These are phyloP conservation scores for Flaveria brownii DNA, from an alignment of 129 eudicot genomes.

Conservation along the genomic window DNA sequence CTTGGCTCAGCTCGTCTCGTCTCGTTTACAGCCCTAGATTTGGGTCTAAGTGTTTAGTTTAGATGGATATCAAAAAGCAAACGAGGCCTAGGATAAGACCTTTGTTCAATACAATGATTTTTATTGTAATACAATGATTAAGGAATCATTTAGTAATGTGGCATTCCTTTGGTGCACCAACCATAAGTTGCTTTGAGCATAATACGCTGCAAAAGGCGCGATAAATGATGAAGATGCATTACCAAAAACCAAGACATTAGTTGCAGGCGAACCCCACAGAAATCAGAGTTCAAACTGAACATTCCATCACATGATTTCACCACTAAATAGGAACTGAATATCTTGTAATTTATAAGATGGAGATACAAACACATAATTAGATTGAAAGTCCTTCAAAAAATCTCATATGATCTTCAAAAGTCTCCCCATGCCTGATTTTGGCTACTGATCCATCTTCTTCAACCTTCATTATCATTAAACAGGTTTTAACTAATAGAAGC, in stretches of 20 bases:
- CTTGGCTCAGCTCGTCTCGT: no score
- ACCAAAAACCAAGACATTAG: neutral
- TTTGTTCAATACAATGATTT: no score
- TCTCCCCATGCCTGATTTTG: slow-evolving; percentile 89
- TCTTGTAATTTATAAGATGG: neutral
- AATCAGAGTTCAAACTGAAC: neutral
- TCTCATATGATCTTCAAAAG: slow-evolving; percentile 89
- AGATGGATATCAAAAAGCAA: no score
- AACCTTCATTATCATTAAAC: slow-evolving; percentile 43
- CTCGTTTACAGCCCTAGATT: no score
- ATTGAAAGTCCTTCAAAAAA: slow-evolving; percentile 70
- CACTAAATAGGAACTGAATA: neutral
- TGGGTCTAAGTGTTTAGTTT: no score
- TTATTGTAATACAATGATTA: no score
- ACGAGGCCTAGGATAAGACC: no score
- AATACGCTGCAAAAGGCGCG: no score
- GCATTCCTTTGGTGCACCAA: no score
- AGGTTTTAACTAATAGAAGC: neutral
- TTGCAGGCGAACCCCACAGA: neutral
- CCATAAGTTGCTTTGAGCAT: no score
- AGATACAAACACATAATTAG: slow-evolving; percentile 9
- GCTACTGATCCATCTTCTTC: slow-evolving; percentile 86
- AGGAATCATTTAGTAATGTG: no score
- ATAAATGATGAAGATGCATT: no score
- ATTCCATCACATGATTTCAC: neutral